Evolutionary conservation across 345 rosid genomes (phyloP), one percentile per base, ranked within the genome.

Genomic region (Eucalyptus sp.): DNA sequence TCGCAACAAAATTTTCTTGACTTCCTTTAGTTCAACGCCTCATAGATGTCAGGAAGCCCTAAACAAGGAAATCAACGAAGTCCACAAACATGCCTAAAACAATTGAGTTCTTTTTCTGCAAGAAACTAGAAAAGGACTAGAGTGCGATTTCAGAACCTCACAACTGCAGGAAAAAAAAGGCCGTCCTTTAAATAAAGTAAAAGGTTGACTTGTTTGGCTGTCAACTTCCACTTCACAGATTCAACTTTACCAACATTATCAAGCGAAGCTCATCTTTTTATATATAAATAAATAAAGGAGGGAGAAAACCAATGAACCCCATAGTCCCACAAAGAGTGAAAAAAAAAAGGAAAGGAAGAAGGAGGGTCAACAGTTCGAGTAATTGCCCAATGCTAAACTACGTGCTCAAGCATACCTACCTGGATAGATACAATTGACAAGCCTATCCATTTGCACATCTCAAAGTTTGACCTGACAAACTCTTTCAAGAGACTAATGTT

Each of bases 381-480:
- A 85, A 88, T 41, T 88, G 90, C 87, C 88, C 50, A 81, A 88
- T 48, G 48, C 84, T 41, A 41, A 76, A 41, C 31, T 3, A 76
- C 16, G 2, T 6, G 27, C 84, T 76, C 48, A 76, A 76, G 48
- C 48, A 37, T 4, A 76, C 84, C 87, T 89, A 97, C 98, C 98
- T 96, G 97, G 71, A 97, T 88, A 89, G 91, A 92, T 66, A 97
- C 93, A 86, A 98, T 89, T 90, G 95, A 92, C 88, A 98, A 93
- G 91, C 99, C 99, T 68, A 96, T 93, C 97, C 96, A 96, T 91
- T 94, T 95, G 97, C 98, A 97, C 86, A 97, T 91, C 88, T 92
- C 90, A 87, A 96, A 95, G 92, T 97, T 96, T 3, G 95, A 94
- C 91, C 90, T 89, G 50, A 98, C 87, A 89, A 98, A 97, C 44